Percentiles rank a stretch among this genome's conserved stretches.
These are phyloP conservation scores for Aspergillus funiculosus DNA, from an alignment of 495 filamentous ascomycete species.

Conservation along the genomic window DNA sequence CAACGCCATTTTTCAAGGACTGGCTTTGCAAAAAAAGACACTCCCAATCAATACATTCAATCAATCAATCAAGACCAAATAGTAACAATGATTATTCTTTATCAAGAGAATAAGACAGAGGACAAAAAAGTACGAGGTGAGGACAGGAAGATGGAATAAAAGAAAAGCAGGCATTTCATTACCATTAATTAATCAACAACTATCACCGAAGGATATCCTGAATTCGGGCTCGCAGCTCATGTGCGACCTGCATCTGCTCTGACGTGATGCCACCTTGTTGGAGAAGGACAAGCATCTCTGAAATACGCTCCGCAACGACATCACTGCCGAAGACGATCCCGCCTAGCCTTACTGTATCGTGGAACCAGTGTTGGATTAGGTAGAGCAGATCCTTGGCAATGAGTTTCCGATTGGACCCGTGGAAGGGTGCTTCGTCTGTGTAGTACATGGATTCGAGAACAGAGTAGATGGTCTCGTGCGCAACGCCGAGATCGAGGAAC, in stretches of 20 bases:
- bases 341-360: slow-evolving; percentile 50
- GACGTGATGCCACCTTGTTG: slow-evolving; percentile 35
- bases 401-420: slow-evolving; percentile 53
- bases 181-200: slow-evolving; percentile 7
- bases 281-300: slow-evolving; percentile 41
- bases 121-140: background rate
- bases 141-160: too few relatives aligned
- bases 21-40: too few relatives aligned
- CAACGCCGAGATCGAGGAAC: slow-evolving; percentile 68
- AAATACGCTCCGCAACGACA: slow-evolving; percentile 40
- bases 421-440: slow-evolving; percentile 77
- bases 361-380: slow-evolving; percentile 57
- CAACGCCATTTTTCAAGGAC: slow-evolving; percentile 8
- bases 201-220: slow-evolving; percentile 41
- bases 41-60: too few relatives aligned
- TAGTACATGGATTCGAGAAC: slow-evolving; percentile 82
- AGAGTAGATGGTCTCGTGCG: slow-evolving; percentile 65
- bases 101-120: too few relatives aligned
- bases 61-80: background rate
- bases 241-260: slow-evolving; percentile 28
- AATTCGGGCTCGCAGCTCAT: slow-evolving; percentile 41
- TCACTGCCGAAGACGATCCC: slow-evolving; percentile 51
- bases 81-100: too few relatives aligned
- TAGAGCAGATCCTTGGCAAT: slow-evolving; percentile 60
- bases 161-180: slow-evolving; percentile 10